Evolutionary conservation across 345 rosid species (phyloP).

Genomic region (Salix brachista): DNA sequence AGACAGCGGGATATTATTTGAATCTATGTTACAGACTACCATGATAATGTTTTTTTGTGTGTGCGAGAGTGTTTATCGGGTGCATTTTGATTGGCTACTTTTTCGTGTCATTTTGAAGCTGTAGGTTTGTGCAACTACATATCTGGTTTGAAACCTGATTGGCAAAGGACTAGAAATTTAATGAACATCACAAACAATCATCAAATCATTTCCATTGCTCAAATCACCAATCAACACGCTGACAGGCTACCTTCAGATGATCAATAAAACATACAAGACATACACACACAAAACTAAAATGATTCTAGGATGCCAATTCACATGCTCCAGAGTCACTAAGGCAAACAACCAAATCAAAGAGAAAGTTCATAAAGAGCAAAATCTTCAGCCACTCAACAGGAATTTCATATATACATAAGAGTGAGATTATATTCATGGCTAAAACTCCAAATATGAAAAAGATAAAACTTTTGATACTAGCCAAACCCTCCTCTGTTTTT

Average conservation of each 20-base stretch:
- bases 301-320: neutral
- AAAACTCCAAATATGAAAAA: constrained; percentile 19
- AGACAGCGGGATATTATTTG: no score
- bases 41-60: no score
- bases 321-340: neutral
- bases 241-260: neutral
- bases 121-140: neutral
- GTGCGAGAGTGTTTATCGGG: no score
- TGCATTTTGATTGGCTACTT: no score
- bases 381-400: constrained; percentile 10
- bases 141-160: neutral
- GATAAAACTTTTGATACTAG: neutral
- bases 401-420: constrained; percentile 43
- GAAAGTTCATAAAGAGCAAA: constrained; percentile 11
- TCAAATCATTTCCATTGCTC: neutral
- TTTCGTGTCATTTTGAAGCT: no score
- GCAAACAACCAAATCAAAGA: neutral
- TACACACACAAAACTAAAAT: neutral
- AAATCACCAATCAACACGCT: neutral
- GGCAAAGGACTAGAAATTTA: neutral
- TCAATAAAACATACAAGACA: neutral
- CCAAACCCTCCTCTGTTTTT: constrained; percentile 7
- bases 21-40: no score
- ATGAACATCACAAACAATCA: neutral
- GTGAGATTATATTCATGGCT: constrained; percentile 22